These are phyloP conservation scores for Lentinula sp. DNA, from an alignment of 768 basidiomycete genomes.

Conservation along the genomic window DNA sequence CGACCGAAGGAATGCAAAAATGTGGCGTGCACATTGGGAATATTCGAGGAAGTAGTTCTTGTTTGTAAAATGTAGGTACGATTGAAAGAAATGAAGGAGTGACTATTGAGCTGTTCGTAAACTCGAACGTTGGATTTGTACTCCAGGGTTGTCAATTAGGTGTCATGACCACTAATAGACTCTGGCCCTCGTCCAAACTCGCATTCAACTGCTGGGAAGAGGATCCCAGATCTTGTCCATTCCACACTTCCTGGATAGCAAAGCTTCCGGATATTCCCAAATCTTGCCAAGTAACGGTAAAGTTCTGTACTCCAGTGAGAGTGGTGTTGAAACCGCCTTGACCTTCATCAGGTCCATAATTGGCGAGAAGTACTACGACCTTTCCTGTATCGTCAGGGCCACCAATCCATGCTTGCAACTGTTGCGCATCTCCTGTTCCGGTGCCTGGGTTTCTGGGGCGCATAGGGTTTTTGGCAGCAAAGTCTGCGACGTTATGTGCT, in stretches of 20 bases:
- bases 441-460: slow-evolving; percentile 6
- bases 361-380: slow-evolving; percentile 4
- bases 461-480: slow-evolving; percentile 3
- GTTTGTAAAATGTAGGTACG: no score
- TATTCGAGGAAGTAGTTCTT: no score
- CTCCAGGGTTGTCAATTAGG: not conserved
- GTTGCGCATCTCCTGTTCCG: not conserved
- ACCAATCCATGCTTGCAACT: slow-evolving; percentile 9
- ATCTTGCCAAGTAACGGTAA: not conserved
- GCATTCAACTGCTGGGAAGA: not conserved
- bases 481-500: slow-evolving; percentile 1
- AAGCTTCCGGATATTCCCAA: slow-evolving; percentile 4
- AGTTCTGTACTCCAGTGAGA: slow-evolving; percentile 1
- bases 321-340: slow-evolving; percentile 1
- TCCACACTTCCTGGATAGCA: slow-evolving; percentile 1
- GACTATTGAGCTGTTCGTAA: not conserved
- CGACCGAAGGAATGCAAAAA: no score
- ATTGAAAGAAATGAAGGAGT: not conserved
- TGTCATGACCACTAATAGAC: not conserved
- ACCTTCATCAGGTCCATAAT: slow-evolving; percentile 8
- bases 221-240: not conserved
- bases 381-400: slow-evolving; percentile 1
- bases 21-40: no score
- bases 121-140: not conserved
- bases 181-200: slow-evolving; percentile 6